Percentiles rank a stretch among this genome's conserved stretches.
Evolutionary conservation across 2,329 filamentous ascomycete genomes (phyloP).

Genomic region (Gaeumannomyces tritici): DNA sequence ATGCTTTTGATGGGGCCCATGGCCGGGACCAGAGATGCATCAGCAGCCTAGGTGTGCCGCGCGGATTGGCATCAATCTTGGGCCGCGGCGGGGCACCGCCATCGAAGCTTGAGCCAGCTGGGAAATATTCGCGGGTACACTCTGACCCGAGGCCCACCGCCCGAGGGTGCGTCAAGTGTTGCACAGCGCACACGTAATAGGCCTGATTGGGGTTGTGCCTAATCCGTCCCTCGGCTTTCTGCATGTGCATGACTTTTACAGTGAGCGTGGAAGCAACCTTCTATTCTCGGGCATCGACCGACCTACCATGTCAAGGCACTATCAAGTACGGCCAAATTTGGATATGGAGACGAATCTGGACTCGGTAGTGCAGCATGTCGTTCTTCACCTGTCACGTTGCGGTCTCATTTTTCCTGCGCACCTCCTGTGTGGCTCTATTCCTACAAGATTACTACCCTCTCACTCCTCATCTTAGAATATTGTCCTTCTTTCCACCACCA

Average conservation of each 20-base stretch:
- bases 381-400: too few species aligned
- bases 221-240: neutral
- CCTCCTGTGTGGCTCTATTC: too few species aligned
- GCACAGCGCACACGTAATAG: too few species aligned
- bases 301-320: too few species aligned
- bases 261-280: too few species aligned
- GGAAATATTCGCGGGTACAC: neutral
- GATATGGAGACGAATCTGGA: too few species aligned
- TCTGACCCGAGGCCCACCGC: neutral
- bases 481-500: constrained; percentile 14
- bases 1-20: neutral
- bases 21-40: neutral
- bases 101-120: neutral
- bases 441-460: too few species aligned
- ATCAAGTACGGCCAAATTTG: too few species aligned
- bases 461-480: constrained; percentile 3
- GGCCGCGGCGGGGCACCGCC: neutral
- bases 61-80: neutral
- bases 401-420: too few species aligned
- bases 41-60: neutral
- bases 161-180: neutral
- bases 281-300: too few species aligned
- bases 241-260: neutral
- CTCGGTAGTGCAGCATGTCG: too few species aligned
- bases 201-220: too few species aligned